A percentile compares a stretch with the other conserved stretches of the same genome.
phyloP scores from a whole-genome alignment of 805 yeast species.

The Metschnikowia gelsemii region DNA sequence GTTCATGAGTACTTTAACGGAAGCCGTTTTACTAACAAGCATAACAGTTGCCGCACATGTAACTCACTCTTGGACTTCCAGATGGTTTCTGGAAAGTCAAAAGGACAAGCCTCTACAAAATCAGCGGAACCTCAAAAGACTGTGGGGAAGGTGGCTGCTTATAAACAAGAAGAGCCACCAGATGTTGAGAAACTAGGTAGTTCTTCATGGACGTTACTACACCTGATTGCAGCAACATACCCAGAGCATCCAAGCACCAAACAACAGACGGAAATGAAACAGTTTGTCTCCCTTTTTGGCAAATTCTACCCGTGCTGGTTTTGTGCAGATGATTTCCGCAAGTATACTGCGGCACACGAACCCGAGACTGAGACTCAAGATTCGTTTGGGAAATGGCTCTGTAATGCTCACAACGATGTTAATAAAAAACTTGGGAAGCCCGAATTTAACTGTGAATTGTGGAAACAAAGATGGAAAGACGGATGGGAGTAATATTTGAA shows the following conservation, averaged over 20 bases:
- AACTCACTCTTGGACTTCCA: conserved; percentile 79
- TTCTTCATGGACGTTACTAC: conserved; percentile 90
- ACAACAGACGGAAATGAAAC: conserved; percentile 69
- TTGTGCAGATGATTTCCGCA: conserved; percentile 83
- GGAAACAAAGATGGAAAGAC: conserved; percentile 94
- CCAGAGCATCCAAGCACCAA: conserved; percentile 63
- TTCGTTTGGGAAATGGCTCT: conserved; percentile 84
- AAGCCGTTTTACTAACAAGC: conserved; percentile 15
- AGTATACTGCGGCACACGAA: conserved; percentile 52
- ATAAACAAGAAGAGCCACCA: conserved; percentile 69
- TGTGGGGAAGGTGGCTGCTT: conserved; percentile 17
- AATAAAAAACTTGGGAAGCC: conserved; percentile 84
- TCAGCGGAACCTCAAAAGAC: conserved; percentile 2
- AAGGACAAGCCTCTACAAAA: neutral
- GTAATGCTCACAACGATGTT: conserved; percentile 95
- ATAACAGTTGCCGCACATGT: conserved; percentile 76
- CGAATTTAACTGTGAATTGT: conserved; percentile 77
- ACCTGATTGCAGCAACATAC: conserved; percentile 84
- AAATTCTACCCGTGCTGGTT: conserved; percentile 90
- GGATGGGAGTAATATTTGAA: conserved; percentile 68
- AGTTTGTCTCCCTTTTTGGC: conserved; percentile 69
- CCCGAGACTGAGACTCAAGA: conserved; percentile 68
- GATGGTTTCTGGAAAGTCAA: conserved; percentile 42
- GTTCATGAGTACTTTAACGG: neutral
- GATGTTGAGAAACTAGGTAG: conserved; percentile 79